Base-by-base conservation (phyloP, 1,284 basidiomycete genomes). In the Sporisorium graminicola region DNA sequence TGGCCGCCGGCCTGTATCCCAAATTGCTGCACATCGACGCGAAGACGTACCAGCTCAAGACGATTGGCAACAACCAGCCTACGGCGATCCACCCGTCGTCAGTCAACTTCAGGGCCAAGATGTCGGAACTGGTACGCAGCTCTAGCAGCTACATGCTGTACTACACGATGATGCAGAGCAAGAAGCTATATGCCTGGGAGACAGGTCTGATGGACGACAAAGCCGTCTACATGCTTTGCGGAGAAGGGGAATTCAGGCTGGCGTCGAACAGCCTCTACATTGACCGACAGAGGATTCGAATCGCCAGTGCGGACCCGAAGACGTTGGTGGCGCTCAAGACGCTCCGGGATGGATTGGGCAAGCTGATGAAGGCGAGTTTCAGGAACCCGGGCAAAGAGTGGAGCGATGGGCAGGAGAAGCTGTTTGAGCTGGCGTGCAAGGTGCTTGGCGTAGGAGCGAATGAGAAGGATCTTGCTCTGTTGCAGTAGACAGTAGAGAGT, bases 171-270 rank as follows among this genome's bases (percentile, higher is more conserved):
- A 94, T 94, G 92, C 93, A 94, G 84, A 94, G 93, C 14, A 94
- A 92, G 87, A 93, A 91, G 86, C 87, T 98, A 31, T 99, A 86
- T 86, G 95, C 92, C n/a, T 98, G 95, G 94, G 97, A 99, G 86
- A 94, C 93, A 1, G 92, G 93, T 1, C 92, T 94, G 1, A 90
- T 94, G 5, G 92, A 97, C 69, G 94, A 98, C 79, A 87, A 93
- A 31, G 90, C 93, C 1, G 86, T 99, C 51, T 85, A 94, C 20
- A 87, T 98, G 26, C 87, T 98, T 0, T 98, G 95, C 76, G 96
- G 97, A 2, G 97, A 98, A 77, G 89, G 90, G 14, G 96, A 99
- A 73, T 92, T 93, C 87, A 95, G 93, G 93, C 87, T 93, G 42
- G 87, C 91, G 20, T 91, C 94, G 0, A 89, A 92, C 66, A 90